Base-by-base conservation (phyloP, 2,329 filamentous ascomycete species). In the Seiridium unicorne region DNA sequence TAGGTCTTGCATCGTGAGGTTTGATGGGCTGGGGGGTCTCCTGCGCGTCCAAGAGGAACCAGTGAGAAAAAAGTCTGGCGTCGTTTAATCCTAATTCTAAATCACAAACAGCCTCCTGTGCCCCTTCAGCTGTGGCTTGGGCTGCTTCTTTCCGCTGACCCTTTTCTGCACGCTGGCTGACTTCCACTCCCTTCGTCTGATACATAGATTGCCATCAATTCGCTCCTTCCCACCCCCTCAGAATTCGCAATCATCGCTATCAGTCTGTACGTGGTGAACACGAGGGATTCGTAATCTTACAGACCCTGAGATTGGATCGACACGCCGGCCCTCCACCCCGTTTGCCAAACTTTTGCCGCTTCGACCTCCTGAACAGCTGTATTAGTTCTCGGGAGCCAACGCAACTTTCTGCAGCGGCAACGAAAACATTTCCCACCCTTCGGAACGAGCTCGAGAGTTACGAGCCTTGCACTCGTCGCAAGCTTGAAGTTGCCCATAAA, bases 41-140 rank as follows among this genome's bases (percentile, higher is more conserved):
- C 49, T 34, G 18, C 32, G 32, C 32, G 35, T 38, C 11, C 32
- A 10, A 9, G 32, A n/a, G 32, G 26, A 10, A 40, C 32, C 49
- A 53, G 49, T 38, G 32, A 53, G 49, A 53, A 53, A 53, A 53
- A 53, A 53, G 49, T 53, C 35, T 53, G 49, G 49, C 49, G 49
- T 51, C 31, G 10, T 35, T 18, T 32, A 49, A 49, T 53, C 49
- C 49, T 53, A 53, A 53, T 53, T 38, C n/a, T 34, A 32, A 35
- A 35, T 35, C 49, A 53, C 38, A 35, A n/a, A 44, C 26, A 40
- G 26, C 54, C 31, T 57, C 13, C 11, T 8, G 13, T 44, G 35
- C 44, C 18, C 40, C 54, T 34, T 47, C 54, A 35, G n/a, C 49
- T 51, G 49, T 51, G 18, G 49, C 18, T 35, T 51, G 32, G 49